Base-by-base conservation (phyloP, 1,284 basidiomycete genomes). In the Boletus semigastroideus region DNA sequence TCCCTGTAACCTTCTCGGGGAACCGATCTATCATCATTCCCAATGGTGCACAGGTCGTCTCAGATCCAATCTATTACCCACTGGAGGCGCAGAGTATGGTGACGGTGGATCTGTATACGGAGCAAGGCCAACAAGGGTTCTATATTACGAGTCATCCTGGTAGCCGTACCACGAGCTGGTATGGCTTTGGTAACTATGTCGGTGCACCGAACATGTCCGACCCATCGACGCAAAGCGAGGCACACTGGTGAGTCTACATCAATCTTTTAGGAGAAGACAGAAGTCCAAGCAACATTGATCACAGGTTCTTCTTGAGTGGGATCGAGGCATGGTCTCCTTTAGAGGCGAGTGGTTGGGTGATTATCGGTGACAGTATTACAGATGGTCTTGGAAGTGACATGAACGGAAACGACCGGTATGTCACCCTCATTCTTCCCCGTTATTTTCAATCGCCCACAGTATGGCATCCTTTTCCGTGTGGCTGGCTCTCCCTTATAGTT, bases 341-440 rank as follows among this genome's bases (percentile, higher is more conserved):
- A 13, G 38, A 52, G 9, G 27, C 53, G 31, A 48, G 19, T 22
- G 17, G 41, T 9, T 59, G 44, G 38, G 34, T 9, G 1, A 52
- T 52, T 9, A 13, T 51, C 13, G 42, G 53, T 10, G 57, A 48
- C 34, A 40, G 56, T n/a, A 48, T 51, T 17, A 45, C 40, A 22
- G 53, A 55, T 25, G 31, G 37, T n/a, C 28, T n/a, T 17, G 44
- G 48, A 25, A 50, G 44, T n/a, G 30, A 48, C 22, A 49, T 17
- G 10, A 12, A 48, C 12, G 49, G 16, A 25, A 58, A 48, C 31
- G 22, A 46, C 28, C 39, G 38, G 45, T 42, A 16, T 10, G 39
- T 38, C 39, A 4, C 13, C 34, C 30, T 44, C 17, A 3, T 27
- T 45, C 22, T 41, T 31, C 34, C 40, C 14, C 13, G 9, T 31